Evolutionary conservation across 441 rosid genomes (phyloP).

Genomic region (Euphorbia corollata): DNA sequence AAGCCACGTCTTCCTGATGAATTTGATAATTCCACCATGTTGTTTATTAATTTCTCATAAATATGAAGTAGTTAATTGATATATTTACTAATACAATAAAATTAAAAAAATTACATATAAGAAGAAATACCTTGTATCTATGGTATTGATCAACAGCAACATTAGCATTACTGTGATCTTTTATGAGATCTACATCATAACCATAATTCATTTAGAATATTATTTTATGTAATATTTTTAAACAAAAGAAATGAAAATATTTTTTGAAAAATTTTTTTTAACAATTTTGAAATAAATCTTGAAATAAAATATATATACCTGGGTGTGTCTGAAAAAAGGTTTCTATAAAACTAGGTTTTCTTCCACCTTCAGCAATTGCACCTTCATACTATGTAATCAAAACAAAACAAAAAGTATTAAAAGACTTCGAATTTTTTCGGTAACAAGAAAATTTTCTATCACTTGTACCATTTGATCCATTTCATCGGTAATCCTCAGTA

Average conservation of each 20-base stretch:
- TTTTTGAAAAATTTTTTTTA: no score
- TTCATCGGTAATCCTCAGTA: not conserved
- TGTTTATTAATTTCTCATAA: not conserved
- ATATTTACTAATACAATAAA: not conserved
- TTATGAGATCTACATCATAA: not conserved
- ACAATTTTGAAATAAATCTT: no score
- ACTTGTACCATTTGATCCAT: not conserved
- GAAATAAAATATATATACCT: not conserved
- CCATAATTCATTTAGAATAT: not conserved
- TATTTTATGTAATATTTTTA: no score
- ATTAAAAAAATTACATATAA: not conserved
- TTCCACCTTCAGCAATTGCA: not conserved
- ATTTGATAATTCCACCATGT: not conserved
- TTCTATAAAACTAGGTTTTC: not conserved
- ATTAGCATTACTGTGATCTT: not conserved
- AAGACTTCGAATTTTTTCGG: not conserved
- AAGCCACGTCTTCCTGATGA: not conserved
- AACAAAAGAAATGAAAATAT: no score
- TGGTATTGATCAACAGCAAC: constrained; percentile 1
- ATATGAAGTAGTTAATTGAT: no score
- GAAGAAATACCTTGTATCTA: not conserved
- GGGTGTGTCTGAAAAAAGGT: not conserved
- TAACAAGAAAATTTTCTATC: not conserved
- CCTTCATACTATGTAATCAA: not conserved
- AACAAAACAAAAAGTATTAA: not conserved